These are phyloP conservation scores for Prunus dulcis DNA, from an alignment of 306 rosid genomes.

Conservation along the genomic window DNA sequence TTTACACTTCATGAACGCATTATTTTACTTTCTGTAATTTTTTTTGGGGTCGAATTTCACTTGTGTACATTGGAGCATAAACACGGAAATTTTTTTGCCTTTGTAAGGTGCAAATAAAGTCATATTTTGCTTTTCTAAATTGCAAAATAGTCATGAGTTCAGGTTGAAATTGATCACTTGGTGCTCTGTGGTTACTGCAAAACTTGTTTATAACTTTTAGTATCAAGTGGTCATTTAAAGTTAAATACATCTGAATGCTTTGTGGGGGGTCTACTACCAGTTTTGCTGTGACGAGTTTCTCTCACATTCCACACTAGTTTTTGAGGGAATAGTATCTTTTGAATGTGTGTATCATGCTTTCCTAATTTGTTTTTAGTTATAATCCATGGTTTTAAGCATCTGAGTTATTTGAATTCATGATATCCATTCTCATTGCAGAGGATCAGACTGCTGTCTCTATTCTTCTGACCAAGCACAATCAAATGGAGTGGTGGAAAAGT, in stretches of 20 bases:
- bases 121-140: not conserved
- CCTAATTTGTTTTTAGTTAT: not conserved
- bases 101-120: not conserved
- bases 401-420: not conserved
- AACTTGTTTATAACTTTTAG: not conserved
- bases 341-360: not conserved
- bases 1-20: not conserved
- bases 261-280: not conserved
- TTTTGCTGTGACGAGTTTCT: not conserved
- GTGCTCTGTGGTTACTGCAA: not conserved
- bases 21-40: not conserved
- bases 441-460: constrained; percentile 70
- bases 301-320: not conserved
- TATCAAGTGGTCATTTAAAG: not conserved
- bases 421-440: constrained; percentile 51
- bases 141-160: not conserved
- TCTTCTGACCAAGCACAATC: constrained; percentile 91
- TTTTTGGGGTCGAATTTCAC: not conserved
- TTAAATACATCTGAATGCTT: not conserved
- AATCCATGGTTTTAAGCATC: not conserved
- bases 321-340: not conserved
- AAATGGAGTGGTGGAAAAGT: constrained; percentile 98
- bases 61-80: not conserved
- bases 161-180: not conserved
- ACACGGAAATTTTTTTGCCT: not conserved